A percentile compares a stretch with the other conserved stretches of the same genome.
Evolutionary conservation across 495 filamentous ascomycete species (phyloP).

Genomic region (Aspergillus mulundensis): DNA sequence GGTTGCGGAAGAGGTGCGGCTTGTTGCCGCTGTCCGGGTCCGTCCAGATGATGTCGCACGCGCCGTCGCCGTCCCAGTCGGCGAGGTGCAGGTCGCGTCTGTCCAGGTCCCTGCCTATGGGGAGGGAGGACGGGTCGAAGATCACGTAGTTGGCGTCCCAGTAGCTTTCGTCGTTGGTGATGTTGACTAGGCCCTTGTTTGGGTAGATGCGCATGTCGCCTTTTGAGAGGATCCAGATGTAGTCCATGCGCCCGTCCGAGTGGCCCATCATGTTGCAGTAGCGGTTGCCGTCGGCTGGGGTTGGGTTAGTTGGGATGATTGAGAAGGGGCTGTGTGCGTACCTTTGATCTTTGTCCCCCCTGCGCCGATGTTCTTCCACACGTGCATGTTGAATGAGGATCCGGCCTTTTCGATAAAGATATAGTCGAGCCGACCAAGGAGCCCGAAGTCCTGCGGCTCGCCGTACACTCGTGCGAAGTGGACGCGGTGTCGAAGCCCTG

Average conservation of each 20-base stretch:
- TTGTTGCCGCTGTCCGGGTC: not conserved
- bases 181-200: not conserved
- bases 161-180: not conserved
- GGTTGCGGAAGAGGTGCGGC: not conserved
- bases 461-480: constrained; percentile 5
- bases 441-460: not conserved
- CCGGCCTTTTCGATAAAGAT: not conserved
- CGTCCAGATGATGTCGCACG: constrained; percentile 6
- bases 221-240: constrained; percentile 4
- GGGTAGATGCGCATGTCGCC: not conserved
- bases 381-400: not conserved
- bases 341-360: constrained; percentile 5
- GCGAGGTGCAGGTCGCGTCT: constrained; percentile 2
- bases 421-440: not conserved
- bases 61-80: constrained; percentile 2
- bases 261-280: constrained; percentile 11
- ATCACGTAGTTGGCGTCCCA: not conserved
- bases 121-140: not conserved
- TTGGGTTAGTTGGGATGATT: not conserved
- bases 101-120: not conserved
- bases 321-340: not conserved
- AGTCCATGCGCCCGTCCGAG: not conserved
- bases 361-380: constrained; percentile 1
- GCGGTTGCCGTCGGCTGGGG: not conserved
- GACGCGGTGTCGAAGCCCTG: not conserved